Evolutionary conservation across 192 early-diverging fungal species (phyloP).

Genomic region (Coemansia aciculifera): DNA sequence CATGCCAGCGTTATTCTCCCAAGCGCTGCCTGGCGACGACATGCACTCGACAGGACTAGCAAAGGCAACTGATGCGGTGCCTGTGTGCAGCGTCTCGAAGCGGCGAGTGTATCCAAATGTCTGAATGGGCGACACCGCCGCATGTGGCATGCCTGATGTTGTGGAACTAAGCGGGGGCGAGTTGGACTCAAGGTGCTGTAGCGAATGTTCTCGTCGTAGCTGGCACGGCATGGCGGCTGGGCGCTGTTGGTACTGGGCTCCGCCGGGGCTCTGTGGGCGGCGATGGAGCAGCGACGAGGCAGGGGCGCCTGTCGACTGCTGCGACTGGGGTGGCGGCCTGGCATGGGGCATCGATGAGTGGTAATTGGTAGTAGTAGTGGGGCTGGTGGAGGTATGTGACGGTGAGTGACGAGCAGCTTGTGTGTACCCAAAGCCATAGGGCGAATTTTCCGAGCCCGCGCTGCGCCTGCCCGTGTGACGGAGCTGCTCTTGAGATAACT

Average conservation of each 20-base stretch:
- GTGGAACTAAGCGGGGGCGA: slow-evolving; percentile 12
- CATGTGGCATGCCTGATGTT: slow-evolving; percentile 1
- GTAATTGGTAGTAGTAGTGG: not conserved
- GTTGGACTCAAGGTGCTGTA: slow-evolving; percentile 5
- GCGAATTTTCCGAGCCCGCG: slow-evolving; percentile 5
- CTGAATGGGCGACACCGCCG: slow-evolving; percentile 5
- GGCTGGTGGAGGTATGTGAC: not conserved
- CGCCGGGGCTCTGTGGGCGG: slow-evolving; percentile 10
- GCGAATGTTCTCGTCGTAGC: slow-evolving; percentile 23
- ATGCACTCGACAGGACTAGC: slow-evolving; percentile 16
- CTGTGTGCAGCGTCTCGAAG: not conserved
- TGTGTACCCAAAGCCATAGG: not conserved
- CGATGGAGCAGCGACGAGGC: slow-evolving; percentile 7
- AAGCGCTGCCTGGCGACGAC: slow-evolving; percentile 16
- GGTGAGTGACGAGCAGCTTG: not conserved
- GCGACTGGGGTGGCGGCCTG: not conserved
- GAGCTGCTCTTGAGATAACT: slow-evolving; percentile 3
- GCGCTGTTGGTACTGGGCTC: slow-evolving; percentile 3
- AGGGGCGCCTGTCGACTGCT: not conserved
- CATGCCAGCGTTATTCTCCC: slow-evolving; percentile 16
- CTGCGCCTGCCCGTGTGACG: slow-evolving; percentile 2
- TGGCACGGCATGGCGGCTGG: not conserved
- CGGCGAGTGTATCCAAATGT: slow-evolving; percentile 1
- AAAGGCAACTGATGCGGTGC: slow-evolving; percentile 7
- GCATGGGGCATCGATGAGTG: not conserved